Evolutionary conservation across 352 stramenopile genomes (phyloP).

Genomic region (Bremia lactucae): DNA sequence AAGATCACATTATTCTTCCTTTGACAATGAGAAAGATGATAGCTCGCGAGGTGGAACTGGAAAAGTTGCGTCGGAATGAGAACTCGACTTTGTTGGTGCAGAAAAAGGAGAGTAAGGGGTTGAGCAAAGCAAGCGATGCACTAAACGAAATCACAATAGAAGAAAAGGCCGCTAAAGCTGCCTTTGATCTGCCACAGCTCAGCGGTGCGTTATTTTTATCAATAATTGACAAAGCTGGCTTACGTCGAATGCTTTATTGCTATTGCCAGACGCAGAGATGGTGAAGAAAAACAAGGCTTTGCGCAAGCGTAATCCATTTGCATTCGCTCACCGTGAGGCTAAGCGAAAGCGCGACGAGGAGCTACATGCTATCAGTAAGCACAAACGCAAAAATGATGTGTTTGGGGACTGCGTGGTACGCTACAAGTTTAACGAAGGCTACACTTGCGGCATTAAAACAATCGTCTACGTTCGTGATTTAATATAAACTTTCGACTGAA

Average conservation of each 20-base stretch:
- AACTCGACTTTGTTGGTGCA: slow-evolving; percentile 9
- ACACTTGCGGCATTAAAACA: slow-evolving; percentile 85
- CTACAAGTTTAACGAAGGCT: slow-evolving; percentile 88
- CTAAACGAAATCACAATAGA: slow-evolving; percentile 13
- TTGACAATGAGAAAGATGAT: slow-evolving; percentile 66
- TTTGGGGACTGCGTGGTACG: slow-evolving; percentile 39
- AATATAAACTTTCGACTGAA: slow-evolving; percentile 30
- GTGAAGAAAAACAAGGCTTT: slow-evolving; percentile 49
- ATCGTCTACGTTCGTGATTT: slow-evolving; percentile 82
- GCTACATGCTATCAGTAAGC: slow-evolving; percentile 29
- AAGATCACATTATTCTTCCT: slow-evolving; percentile 34
- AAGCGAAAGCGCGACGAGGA: slow-evolving; percentile 63
- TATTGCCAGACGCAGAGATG: slow-evolving; percentile 37
- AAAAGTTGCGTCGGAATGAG: slow-evolving; percentile 66
- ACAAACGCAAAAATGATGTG: slow-evolving; percentile 11
- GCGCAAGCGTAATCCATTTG: slow-evolving; percentile 67
- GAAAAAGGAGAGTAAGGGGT: slow-evolving; percentile 4
- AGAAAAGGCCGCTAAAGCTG: slow-evolving; percentile 18
- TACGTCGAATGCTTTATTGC: slow-evolving; percentile 2
- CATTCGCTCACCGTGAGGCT: slow-evolving; percentile 68
- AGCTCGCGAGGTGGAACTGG: slow-evolving; percentile 65
- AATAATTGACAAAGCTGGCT: background rate
- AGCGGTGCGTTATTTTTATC: slow-evolving; percentile 27
- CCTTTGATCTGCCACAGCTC: slow-evolving; percentile 44
- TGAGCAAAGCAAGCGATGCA: background rate